Evolutionary conservation across 2,329 filamentous ascomycete species (phyloP).

Genomic region (Biscogniauxia mediterranea): DNA sequence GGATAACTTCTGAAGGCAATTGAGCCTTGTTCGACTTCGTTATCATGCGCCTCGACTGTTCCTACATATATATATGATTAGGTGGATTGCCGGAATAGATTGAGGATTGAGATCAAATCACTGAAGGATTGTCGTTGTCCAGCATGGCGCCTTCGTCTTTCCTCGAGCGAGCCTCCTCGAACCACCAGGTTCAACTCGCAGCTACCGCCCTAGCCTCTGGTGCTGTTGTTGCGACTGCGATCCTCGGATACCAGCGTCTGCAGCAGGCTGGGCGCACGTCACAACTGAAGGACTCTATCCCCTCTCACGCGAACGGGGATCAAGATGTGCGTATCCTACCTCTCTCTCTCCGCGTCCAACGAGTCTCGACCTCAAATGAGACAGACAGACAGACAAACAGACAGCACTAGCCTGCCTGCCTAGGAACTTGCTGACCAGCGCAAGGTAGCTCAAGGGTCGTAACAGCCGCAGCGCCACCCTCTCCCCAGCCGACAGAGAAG

Average conservation of each 20-base stretch:
- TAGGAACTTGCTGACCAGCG: conserved; percentile 18
- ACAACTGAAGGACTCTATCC: conserved; percentile 61
- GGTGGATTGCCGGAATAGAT: too few relatives aligned
- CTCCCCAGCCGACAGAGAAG: conserved; percentile 52
- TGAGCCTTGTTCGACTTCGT: too few relatives aligned
- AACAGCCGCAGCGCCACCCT: conserved; percentile 55
- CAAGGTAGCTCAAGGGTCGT: conserved; percentile 56
- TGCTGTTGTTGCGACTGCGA: conserved; percentile 56
- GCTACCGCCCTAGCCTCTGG: conserved; percentile 69
- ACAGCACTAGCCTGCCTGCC: neutral
- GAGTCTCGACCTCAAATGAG: neutral
- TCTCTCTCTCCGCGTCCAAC: neutral
- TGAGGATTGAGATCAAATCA: too few relatives aligned
- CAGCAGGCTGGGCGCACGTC: conserved; percentile 53
- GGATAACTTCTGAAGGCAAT: too few relatives aligned
- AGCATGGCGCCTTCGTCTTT: conserved; percentile 38
- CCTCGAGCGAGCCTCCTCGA: conserved; percentile 43
- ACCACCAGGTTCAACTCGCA: conserved; percentile 59
- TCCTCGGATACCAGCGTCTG: conserved; percentile 62
- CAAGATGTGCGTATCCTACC: conserved; percentile 33
- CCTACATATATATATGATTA: too few relatives aligned
- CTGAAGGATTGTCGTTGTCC: too few relatives aligned
- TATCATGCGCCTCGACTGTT: too few relatives aligned
- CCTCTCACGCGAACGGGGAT: conserved; percentile 35
- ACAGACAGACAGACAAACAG: too few relatives aligned